These are phyloP conservation scores for Aspergillus niger DNA, from an alignment of 2,329 filamentous ascomycete species.

Conservation along the genomic window DNA sequence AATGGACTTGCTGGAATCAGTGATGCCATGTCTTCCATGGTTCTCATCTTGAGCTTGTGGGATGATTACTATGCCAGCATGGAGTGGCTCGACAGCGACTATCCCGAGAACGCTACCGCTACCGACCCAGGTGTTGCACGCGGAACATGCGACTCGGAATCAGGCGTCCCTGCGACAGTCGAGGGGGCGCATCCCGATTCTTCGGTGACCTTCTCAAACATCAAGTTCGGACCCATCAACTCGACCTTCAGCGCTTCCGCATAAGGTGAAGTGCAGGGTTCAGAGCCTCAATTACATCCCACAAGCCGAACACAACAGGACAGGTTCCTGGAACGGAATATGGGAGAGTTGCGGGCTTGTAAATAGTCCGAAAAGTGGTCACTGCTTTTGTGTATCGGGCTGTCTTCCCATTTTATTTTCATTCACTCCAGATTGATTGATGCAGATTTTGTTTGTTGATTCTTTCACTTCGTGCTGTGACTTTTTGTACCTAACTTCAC, in stretches of 20 bases:
- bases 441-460: not conserved
- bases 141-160: conserved; percentile 56
- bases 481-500: not conserved
- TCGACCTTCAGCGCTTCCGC: conserved; percentile 47
- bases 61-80: conserved; percentile 69
- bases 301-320: not conserved
- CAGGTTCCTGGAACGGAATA: not conserved
- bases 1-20: conserved; percentile 60
- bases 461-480: not conserved
- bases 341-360: not conserved
- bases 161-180: conserved; percentile 55
- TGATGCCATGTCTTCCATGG: conserved; percentile 58
- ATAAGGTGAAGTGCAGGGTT: not conserved
- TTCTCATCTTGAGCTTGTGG: conserved; percentile 62
- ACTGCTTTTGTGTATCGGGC: not conserved
- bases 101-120: conserved; percentile 52
- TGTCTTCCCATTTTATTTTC: not conserved
- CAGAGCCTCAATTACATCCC: not conserved
- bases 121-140: conserved; percentile 53
- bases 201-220: conserved; percentile 60
- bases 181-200: conserved; percentile 51
- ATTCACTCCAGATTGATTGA: not conserved
- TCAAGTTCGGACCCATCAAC: conserved; percentile 59
- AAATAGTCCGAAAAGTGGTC: conserved; percentile 9
- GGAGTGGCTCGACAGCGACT: conserved; percentile 72